Evolutionary conservation across 352 stramenopile species (phyloP).

Genomic region (Thalassiosira livingstoniorum): DNA sequence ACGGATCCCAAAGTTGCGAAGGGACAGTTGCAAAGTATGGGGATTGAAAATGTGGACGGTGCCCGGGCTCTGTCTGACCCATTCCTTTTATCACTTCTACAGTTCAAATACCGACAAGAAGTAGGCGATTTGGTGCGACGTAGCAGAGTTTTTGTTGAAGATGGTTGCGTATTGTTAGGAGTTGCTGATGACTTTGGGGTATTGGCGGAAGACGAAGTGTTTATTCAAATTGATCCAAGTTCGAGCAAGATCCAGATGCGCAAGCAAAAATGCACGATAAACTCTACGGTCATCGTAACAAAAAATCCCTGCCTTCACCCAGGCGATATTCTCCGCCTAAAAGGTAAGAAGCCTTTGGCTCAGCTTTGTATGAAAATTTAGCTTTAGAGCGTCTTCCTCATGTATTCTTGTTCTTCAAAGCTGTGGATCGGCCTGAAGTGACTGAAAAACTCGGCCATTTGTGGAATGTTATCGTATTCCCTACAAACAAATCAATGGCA

Average conservation of each 20-base stretch:
- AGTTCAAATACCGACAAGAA: slow-evolving; percentile 14
- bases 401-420: too few species aligned
- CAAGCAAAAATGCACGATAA: neutral
- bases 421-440: slow-evolving; percentile 13
- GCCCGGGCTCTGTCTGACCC: slow-evolving; percentile 11
- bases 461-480: slow-evolving; percentile 15
- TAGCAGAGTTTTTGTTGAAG: slow-evolving; percentile 21
- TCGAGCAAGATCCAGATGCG: too few species aligned
- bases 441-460: slow-evolving; percentile 6
- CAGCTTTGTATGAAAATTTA: too few species aligned
- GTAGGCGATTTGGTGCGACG: slow-evolving; percentile 20
- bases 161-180: slow-evolving; percentile 29
- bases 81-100: slow-evolving; percentile 32
- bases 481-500: slow-evolving; percentile 10
- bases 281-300: slow-evolving; percentile 27
- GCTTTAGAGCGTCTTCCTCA: too few species aligned
- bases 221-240: slow-evolving; percentile 25
- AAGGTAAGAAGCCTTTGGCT: too few species aligned
- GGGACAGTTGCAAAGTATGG: slow-evolving; percentile 4
- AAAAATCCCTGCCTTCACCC: slow-evolving; percentile 38
- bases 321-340: slow-evolving; percentile 28
- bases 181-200: slow-evolving; percentile 23
- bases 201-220: slow-evolving; percentile 28
- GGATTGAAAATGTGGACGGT: neutral
- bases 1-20: neutral